Conservation (phyloP, 495 filamentous ascomycete genomes). For the Chaetomium tenue region DNA sequence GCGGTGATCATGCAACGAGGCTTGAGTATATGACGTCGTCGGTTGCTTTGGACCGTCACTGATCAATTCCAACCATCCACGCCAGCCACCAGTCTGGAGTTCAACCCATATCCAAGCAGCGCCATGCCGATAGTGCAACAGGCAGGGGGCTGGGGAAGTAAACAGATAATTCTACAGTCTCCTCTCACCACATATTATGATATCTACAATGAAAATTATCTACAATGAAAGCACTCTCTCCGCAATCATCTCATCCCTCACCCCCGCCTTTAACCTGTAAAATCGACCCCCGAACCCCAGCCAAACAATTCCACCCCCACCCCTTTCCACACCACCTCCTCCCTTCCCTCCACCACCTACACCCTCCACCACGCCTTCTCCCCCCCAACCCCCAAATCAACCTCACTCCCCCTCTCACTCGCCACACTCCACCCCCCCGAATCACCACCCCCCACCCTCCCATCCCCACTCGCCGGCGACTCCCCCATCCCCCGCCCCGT, state of each 20-base stretch:
- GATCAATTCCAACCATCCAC: neutral
- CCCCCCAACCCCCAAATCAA: neutral
- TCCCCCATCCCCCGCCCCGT: neutral
- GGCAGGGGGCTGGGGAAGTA: too few relatives aligned
- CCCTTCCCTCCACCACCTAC: neutral
- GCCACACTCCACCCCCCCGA: constrained; percentile 11
- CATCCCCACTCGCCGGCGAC: neutral
- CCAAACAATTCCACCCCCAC: neutral
- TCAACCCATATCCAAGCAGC: too few relatives aligned
- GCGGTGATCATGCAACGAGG: neutral
- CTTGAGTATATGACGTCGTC: neutral
- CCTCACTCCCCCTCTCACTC: constrained; percentile 9
- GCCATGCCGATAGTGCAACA: too few relatives aligned
- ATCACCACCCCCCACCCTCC: neutral
- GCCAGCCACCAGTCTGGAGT: too few relatives aligned
- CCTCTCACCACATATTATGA: too few relatives aligned
- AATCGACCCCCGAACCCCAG: too few relatives aligned
- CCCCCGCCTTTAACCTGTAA: too few relatives aligned
- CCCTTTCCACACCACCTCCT: neutral
- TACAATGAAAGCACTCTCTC: too few relatives aligned
- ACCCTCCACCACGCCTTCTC: constrained; percentile 6
- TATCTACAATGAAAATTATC: too few relatives aligned
- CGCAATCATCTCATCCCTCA: too few relatives aligned
- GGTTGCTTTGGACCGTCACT: neutral
- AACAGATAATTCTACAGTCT: too few relatives aligned